Conservation (phyloP, 257 asterid species). For the Catharanthus roseus region DNA sequence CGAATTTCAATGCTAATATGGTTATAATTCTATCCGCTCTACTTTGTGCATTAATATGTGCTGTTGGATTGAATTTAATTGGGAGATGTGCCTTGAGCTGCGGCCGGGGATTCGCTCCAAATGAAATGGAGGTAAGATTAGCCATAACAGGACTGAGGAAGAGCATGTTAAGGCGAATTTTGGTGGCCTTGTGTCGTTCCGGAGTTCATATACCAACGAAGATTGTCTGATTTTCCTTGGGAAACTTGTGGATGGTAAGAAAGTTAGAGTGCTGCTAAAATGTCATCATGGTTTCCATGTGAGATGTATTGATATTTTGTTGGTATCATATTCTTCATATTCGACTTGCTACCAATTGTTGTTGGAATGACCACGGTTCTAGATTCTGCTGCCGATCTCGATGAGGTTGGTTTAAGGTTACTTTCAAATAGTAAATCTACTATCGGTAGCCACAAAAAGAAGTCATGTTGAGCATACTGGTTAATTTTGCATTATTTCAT, state of each 20-base stretch:
- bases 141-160: slow-evolving; percentile 52
- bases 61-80: slow-evolving; percentile 60
- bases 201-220: slow-evolving; percentile 31
- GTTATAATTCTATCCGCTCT: slow-evolving; percentile 67
- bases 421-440: slow-evolving; percentile 19
- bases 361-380: slow-evolving; percentile 25
- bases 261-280: slow-evolving; percentile 58
- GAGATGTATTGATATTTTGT: slow-evolving; percentile 65
- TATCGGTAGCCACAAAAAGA: neutral
- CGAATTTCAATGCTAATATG: slow-evolving; percentile 63
- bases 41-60: slow-evolving; percentile 63
- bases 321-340: slow-evolving; percentile 66
- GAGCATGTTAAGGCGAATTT: slow-evolving; percentile 46
- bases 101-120: slow-evolving; percentile 29
- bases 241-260: slow-evolving; percentile 68
- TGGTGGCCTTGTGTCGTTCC: slow-evolving; percentile 49
- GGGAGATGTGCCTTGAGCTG: slow-evolving; percentile 51
- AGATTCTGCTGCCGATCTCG: slow-evolving; percentile 8
- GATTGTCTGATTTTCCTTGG: slow-evolving; percentile 77
- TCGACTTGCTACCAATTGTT: slow-evolving; percentile 69
- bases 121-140: slow-evolving; percentile 23
- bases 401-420: slow-evolving; percentile 26
- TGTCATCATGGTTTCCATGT: slow-evolving; percentile 71
- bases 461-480: slow-evolving; percentile 43
- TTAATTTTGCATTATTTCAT: no score